These are phyloP conservation scores for Actinidia arguta DNA, from an alignment of 179 eudicot genomes.

Conservation along the genomic window DNA sequence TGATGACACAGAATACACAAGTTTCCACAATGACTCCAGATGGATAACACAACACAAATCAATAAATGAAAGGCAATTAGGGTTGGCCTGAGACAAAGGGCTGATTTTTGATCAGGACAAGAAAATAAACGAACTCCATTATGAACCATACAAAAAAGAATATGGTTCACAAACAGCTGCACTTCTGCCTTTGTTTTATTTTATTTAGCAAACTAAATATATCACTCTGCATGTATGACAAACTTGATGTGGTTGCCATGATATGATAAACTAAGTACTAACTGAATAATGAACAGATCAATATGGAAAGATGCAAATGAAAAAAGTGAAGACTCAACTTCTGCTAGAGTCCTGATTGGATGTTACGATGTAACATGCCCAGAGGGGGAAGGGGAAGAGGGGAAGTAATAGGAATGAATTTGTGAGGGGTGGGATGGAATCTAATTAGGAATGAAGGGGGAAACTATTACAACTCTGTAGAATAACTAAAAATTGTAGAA, in stretches of 20 bases:
- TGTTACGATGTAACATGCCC: not conserved
- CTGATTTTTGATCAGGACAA: not conserved
- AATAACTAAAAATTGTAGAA: not conserved
- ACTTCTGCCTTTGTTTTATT: not conserved
- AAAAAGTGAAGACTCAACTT: not conserved
- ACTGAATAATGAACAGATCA: not conserved
- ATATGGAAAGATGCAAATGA: not conserved
- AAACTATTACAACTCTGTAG: not conserved
- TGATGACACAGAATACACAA: conserved; percentile 1
- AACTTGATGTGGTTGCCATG: not conserved
- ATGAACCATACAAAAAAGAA: not conserved
- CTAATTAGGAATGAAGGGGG: not conserved
- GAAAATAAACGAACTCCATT: not conserved
- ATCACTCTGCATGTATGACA: not conserved
- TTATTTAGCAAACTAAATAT: not conserved
- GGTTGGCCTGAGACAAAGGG: no score
- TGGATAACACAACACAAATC: no score
- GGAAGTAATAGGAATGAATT: not conserved
- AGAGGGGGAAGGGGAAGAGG: not conserved
- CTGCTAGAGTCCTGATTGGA: not conserved
- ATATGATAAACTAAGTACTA: no score
- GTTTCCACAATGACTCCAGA: conserved; percentile 8
- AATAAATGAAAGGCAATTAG: no score
- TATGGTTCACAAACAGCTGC: not conserved
- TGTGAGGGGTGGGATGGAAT: not conserved